Conservation (phyloP, 164 flowering plant species). For the Annona squamosa region DNA sequence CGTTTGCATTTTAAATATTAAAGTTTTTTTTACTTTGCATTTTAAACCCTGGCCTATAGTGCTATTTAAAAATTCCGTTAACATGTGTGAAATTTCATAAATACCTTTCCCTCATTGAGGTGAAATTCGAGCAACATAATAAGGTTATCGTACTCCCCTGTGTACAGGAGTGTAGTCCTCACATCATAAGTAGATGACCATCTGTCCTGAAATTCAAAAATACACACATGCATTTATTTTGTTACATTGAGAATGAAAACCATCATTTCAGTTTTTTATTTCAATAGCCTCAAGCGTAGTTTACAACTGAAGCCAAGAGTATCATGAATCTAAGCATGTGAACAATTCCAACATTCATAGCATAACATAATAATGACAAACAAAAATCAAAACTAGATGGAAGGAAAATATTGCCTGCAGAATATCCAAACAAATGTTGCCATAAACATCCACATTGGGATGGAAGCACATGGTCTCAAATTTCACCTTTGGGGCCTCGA, state of each 20-base stretch:
- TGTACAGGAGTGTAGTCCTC: slow-evolving; percentile 71
- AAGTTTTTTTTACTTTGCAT: too few species aligned
- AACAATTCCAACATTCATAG: neutral
- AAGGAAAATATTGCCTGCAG: slow-evolving; percentile 57
- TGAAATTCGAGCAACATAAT: too few species aligned
- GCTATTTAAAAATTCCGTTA: too few species aligned
- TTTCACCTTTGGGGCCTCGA: slow-evolving; percentile 89
- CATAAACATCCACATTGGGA: slow-evolving; percentile 77
- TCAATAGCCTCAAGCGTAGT: neutral
- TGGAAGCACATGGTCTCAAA: slow-evolving; percentile 87
- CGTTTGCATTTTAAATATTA: too few species aligned
- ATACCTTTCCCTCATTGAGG: too few species aligned
- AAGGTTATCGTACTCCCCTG: too few species aligned
- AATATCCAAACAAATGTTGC: slow-evolving; percentile 90
- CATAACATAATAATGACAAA: neutral
- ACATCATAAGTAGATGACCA: slow-evolving; percentile 99
- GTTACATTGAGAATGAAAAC: neutral
- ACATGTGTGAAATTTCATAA: too few species aligned
- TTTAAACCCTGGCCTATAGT: too few species aligned
- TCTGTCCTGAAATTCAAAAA: slow-evolving; percentile 48
- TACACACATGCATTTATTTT: neutral
- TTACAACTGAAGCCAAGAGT: neutral
- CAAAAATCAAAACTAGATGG: neutral
- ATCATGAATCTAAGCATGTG: too few species aligned
- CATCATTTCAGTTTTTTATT: too few species aligned